Base-by-base conservation (phyloP, 257 asterid genomes). In the Solanum paucissectum region DNA sequence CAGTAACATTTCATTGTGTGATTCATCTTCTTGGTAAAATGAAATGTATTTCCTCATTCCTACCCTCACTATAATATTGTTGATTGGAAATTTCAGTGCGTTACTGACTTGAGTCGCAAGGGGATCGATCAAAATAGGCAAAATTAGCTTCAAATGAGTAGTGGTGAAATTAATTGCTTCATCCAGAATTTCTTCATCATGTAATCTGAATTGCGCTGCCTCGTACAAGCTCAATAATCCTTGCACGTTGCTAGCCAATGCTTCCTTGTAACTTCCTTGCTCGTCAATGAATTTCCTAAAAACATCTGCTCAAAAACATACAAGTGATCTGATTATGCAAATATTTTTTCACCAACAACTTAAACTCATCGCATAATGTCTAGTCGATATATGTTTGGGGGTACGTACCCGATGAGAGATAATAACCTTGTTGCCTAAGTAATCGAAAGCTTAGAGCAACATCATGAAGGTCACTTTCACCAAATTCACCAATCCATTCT, bases 151-250 rank as follows among this genome's bases (percentile, higher is more conserved):
- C 2, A 87, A 90, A 21, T 86, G 87, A 62, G 89, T 32, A 36
- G 87, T 79, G 13, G 90, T 87, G 36, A 90, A 89, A 12, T 3
- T 16, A 3, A 90, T 76, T 37, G 93, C 93, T 60, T 89, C 90
- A 8, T 85, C 69, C 23, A 85, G 7, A 25, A 85, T 68, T 38
- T 42, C 37, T 25, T 85, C 87, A 21, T 75, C 90, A 3, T 87
- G 87, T 5, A 87, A 87, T 60, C 88, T 38, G 36, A 69, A 88
- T 52, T 89, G 60, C 1, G 91, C 62, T 6, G 94, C 92, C 81
- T 91, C 94, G 29, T 87, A 92, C 86, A 92, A 87, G 49, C 91
- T 86, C 29, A 92, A 79, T 83, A 92, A 13, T 18, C 91, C 92
- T 27, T 71, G 37, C 3, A 83, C 84, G 3, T 92, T 21, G 3